These are phyloP conservation scores for Populus alba DNA, from an alignment of 345 rosid genomes.

Conservation along the genomic window DNA sequence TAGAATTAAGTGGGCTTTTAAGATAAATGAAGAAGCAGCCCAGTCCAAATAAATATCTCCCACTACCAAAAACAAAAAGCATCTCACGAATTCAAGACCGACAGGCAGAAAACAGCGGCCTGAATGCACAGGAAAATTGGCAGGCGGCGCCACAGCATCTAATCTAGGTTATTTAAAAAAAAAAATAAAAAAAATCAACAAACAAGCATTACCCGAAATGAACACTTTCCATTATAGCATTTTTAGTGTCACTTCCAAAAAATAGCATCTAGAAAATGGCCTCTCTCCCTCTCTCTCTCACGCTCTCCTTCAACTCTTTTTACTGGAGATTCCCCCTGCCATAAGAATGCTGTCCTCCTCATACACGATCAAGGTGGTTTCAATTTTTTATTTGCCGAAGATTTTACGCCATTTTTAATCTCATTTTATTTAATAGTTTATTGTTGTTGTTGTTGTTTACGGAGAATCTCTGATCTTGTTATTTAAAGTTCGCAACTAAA, in stretches of 20 bases:
- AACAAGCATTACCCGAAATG: too few species aligned
- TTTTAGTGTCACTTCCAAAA: too few species aligned
- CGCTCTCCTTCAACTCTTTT: not conserved
- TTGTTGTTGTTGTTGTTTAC: constrained; percentile 8
- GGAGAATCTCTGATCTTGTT: constrained; percentile 42
- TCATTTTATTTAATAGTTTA: not conserved
- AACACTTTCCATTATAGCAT: too few species aligned
- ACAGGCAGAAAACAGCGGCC: not conserved
- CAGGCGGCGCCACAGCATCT: too few species aligned
- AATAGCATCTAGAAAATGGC: too few species aligned
- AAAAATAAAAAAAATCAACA: not conserved
- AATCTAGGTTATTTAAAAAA: too few species aligned
- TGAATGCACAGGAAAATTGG: not conserved
- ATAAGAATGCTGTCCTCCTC: not conserved
- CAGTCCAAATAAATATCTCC: not conserved
- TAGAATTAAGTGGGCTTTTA: not conserved
- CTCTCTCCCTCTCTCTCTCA: not conserved
- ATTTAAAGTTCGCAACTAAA: constrained; percentile 18
- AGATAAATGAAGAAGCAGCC: not conserved
- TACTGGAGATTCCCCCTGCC: not conserved
- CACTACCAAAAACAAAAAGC: not conserved
- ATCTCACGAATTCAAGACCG: not conserved
- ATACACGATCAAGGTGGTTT: constrained; percentile 4
- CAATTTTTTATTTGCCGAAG: not conserved
- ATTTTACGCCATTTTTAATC: not conserved